Percentiles rank a stretch among this genome's conserved stretches.
Conservation (phyloP, 257 asterid species). For the Sherardia arvensis region DNA sequence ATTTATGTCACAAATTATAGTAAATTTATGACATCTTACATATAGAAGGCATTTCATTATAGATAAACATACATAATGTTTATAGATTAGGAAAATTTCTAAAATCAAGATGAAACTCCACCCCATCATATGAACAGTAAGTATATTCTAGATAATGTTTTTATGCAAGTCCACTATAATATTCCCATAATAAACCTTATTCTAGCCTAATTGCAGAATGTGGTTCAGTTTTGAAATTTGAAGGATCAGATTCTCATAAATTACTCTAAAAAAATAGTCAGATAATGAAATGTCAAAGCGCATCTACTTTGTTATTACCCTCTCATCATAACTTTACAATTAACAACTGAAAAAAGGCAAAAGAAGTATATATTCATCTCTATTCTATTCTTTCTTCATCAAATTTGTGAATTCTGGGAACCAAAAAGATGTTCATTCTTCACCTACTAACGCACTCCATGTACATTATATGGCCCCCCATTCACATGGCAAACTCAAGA, state of each 20-base stretch:
- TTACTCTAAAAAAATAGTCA: not conserved
- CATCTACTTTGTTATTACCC: not conserved
- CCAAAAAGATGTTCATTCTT: constrained; percentile 9
- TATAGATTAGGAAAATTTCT: too few relatives aligned
- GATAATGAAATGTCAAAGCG: not conserved
- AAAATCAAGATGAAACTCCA: too few relatives aligned
- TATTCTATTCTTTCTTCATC: not conserved
- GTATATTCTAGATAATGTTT: too few relatives aligned
- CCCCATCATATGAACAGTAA: too few relatives aligned
- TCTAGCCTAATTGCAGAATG: not conserved
- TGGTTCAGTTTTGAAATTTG: not conserved
- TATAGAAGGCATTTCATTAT: too few relatives aligned
- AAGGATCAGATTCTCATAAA: not conserved
- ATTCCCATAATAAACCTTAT: not conserved
- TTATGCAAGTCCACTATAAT: not conserved
- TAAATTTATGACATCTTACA: too few relatives aligned
- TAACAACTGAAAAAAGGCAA: not conserved
- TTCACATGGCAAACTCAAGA: constrained; percentile 19
- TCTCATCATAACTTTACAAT: not conserved
- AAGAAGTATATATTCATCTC: not conserved
- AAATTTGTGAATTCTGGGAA: not conserved
- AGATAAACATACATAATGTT: too few relatives aligned
- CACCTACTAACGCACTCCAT: constrained; percentile 28
- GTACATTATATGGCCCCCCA: constrained; percentile 5
- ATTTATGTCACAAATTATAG: too few relatives aligned